Conservation (phyloP, 805 yeast genomes). For the Pichia californica region DNA sequence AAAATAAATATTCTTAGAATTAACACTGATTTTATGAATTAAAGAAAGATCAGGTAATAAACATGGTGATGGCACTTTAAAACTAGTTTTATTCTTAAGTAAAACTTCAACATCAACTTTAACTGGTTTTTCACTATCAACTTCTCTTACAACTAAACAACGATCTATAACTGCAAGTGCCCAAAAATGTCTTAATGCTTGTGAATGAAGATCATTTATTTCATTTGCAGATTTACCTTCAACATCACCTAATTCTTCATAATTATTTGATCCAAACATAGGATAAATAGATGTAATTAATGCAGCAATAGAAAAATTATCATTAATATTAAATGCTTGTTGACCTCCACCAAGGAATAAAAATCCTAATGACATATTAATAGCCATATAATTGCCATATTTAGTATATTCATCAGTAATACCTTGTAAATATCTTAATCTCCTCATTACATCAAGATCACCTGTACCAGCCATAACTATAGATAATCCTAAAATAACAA, state of each 20-base stretch:
- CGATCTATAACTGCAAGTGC: conserved; percentile 74
- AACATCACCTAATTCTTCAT: conserved; percentile 4
- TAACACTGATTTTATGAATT: conserved; percentile 42
- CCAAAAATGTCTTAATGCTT: conserved; percentile 89
- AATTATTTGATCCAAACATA: conserved; percentile 43
- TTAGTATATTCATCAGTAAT: conserved; percentile 34
- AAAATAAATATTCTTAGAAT: conserved; percentile 38
- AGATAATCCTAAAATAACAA: conserved; percentile 58
- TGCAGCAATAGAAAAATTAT: conserved; percentile 60
- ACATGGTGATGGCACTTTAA: conserved; percentile 50
- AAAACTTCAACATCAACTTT: conserved; percentile 35
- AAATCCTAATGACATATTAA: conserved; percentile 80
- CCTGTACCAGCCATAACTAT: conserved; percentile 89
- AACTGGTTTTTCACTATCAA: conserved; percentile 50
- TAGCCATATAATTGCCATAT: conserved; percentile 71
- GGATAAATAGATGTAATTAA: conserved; percentile 77
- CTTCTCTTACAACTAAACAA: conserved; percentile 73
- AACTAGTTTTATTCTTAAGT: conserved; percentile 32
- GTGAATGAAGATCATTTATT: conserved; percentile 52
- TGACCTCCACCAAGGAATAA: conserved; percentile 91
- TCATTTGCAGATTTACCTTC: conserved; percentile 20
- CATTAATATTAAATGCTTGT: conserved; percentile 58
- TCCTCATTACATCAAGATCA: conserved; percentile 67
- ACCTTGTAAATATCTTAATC: conserved; percentile 67
- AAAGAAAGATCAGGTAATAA: conserved; percentile 54